Percentiles rank a stretch among this genome's conserved stretches.
These are phyloP conservation scores for Cryptosporidium canis DNA, from an alignment of 169 alveolate species.

Conservation along the genomic window DNA sequence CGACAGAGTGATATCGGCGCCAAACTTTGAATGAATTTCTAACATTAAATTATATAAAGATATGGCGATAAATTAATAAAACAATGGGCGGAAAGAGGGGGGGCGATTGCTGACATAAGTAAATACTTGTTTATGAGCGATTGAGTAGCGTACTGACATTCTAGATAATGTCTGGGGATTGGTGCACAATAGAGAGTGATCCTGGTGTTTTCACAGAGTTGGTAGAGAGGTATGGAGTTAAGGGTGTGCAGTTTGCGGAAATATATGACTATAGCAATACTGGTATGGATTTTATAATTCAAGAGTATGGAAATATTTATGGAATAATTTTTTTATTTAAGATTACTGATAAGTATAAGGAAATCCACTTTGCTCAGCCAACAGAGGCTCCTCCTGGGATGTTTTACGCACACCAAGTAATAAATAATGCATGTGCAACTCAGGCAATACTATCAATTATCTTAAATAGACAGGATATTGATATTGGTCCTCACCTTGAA, in stretches of 20 bases:
- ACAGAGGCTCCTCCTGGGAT: slow-evolving; percentile 82
- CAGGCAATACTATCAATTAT: slow-evolving; percentile 90
- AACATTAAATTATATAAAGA: neutral
- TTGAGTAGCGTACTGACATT: neutral
- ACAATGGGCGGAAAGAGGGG: neutral
- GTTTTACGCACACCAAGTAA: slow-evolving; percentile 90
- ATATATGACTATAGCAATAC: slow-evolving; percentile 85
- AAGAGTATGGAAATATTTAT: slow-evolving; percentile 77
- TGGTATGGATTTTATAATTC: slow-evolving; percentile 71
- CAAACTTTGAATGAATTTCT: neutral
- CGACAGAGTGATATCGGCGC: neutral
- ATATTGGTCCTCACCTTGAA: slow-evolving; percentile 86
- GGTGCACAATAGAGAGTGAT: slow-evolving; percentile 93
- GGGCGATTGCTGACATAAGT: neutral
- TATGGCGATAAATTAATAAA: neutral
- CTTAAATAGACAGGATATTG: slow-evolving; percentile 82
- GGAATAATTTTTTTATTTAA: slow-evolving; percentile 91
- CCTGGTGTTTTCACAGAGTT: slow-evolving; percentile 95
- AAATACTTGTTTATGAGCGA: neutral
- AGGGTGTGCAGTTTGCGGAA: slow-evolving; percentile 90
- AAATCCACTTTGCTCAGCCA: neutral
- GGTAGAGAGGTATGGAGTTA: slow-evolving; percentile 87
- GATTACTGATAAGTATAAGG: slow-evolving; percentile 80
- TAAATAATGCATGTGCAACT: slow-evolving; percentile 94
- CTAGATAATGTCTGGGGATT: slow-evolving; percentile 76